Percentiles rank a stretch among this genome's conserved stretches.
Conservation (phyloP, 768 basidiomycete genomes). For the Amyloporia xantha region DNA sequence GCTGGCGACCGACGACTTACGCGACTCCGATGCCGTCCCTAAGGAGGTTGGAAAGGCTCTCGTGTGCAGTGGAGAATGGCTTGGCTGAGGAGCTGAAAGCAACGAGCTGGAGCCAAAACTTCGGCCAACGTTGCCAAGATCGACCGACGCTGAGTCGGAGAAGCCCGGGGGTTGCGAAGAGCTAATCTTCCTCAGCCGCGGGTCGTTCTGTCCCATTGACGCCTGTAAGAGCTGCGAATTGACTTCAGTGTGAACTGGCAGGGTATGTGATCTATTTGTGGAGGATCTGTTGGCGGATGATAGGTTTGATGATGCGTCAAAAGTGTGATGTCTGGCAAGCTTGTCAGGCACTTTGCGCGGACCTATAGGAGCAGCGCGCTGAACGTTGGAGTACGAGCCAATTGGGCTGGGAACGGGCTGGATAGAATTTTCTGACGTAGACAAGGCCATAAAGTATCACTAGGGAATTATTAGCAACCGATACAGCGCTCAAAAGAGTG, state of each 20-base stretch:
- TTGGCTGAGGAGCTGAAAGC: constrained; percentile 3
- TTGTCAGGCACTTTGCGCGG: constrained; percentile 2
- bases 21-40: constrained; percentile 4
- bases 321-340: neutral
- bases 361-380: neutral
- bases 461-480: neutral
- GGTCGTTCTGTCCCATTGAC: neutral
- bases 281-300: neutral
- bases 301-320: neutral
- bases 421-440: neutral
- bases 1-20: constrained; percentile 18
- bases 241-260: neutral
- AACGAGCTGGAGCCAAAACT: constrained; percentile 2
- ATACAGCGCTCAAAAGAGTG: neutral
- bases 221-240: neutral
- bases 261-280: neutral
- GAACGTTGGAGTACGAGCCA: too few species aligned
- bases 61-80: constrained; percentile 4
- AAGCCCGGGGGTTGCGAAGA: neutral
- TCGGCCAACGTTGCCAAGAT: neutral
- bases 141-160: neutral
- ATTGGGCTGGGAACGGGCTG: neutral
- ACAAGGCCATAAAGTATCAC: neutral
- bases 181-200: neutral
- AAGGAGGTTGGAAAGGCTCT: neutral